These are phyloP conservation scores for Penicillium riverlandense DNA, from an alignment of 495 filamentous ascomycete genomes.

Conservation along the genomic window DNA sequence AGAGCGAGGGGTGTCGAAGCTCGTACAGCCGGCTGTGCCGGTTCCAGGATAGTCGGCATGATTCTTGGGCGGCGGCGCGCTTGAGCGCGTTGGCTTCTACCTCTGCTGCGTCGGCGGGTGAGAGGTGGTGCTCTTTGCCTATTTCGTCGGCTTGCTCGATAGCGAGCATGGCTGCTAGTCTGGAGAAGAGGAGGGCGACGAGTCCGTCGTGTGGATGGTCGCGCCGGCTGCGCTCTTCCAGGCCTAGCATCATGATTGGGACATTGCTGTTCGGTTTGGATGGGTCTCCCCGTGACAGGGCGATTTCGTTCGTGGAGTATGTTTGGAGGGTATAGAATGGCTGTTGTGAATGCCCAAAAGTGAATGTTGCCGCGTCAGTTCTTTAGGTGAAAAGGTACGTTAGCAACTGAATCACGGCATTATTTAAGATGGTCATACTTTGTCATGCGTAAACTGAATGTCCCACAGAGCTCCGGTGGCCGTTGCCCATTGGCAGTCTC, in stretches of 20 bases:
- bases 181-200: constrained; percentile 66
- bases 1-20: constrained; percentile 62
- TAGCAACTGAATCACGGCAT: too few species aligned
- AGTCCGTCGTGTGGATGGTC: constrained; percentile 60
- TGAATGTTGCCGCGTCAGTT: constrained; percentile 28
- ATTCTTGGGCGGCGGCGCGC: constrained; percentile 62
- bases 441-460: constrained; percentile 39
- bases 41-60: constrained; percentile 66
- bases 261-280: constrained; percentile 27
- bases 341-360: constrained; percentile 28
- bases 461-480: constrained; percentile 23
- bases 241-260: constrained; percentile 49
- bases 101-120: constrained; percentile 33
- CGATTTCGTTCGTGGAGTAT: constrained; percentile 31
- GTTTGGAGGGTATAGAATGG: constrained; percentile 43
- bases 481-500: constrained; percentile 49
- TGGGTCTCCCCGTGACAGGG: constrained; percentile 33
- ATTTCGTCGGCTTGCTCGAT: constrained; percentile 52
- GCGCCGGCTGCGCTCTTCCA: constrained; percentile 51
- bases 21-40: constrained; percentile 54
- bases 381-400: constrained; percentile 18
- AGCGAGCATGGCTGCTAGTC: constrained; percentile 61
- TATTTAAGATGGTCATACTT: constrained; percentile 20
- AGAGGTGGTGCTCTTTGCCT: constrained; percentile 33
- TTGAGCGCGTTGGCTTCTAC: constrained; percentile 52